A percentile compares a stretch with the other conserved stretches of the same genome.
phyloP scores from a whole-genome alignment of 768 basidiomycete genomes.

The Cytidiella melzeri region DNA sequence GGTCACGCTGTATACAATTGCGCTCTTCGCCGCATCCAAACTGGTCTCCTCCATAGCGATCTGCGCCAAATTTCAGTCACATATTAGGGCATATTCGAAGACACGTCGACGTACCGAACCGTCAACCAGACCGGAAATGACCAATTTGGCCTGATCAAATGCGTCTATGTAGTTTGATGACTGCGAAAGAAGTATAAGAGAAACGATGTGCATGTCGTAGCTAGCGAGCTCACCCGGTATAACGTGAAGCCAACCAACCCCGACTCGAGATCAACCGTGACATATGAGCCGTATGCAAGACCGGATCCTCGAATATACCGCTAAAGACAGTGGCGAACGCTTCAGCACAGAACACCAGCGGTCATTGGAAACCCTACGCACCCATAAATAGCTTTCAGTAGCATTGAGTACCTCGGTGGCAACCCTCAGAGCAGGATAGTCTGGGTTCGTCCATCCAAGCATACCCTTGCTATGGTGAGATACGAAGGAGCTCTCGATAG shows the following conservation, averaged over 20 bases:
- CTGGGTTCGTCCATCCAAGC: constrained; percentile 72
- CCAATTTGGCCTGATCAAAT: constrained; percentile 71
- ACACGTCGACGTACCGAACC: constrained; percentile 55
- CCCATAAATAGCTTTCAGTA: constrained; percentile 93
- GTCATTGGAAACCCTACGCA: constrained; percentile 24
- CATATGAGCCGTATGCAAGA: constrained; percentile 87
- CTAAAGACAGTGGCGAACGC: too few relatives aligned
- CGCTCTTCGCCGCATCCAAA: constrained; percentile 88
- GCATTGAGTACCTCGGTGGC: constrained; percentile 86
- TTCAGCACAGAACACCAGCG: too few relatives aligned
- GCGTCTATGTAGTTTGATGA: constrained; percentile 77
- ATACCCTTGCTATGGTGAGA: constrained; percentile 75
- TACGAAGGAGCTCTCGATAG: constrained; percentile 90
- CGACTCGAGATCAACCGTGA: constrained; percentile 68
- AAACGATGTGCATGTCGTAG: background rate
- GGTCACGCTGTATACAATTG: constrained; percentile 80
- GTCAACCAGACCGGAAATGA: constrained; percentile 75
- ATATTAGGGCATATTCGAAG: background rate
- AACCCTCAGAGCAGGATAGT: constrained; percentile 81
- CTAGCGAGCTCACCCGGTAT: constrained; percentile 54
- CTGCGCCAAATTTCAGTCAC: too few relatives aligned
- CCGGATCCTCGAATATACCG: constrained; percentile 91
- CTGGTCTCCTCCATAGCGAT: constrained; percentile 74
- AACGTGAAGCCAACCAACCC: constrained; percentile 72
- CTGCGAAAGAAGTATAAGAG: constrained; percentile 31